Base-by-base conservation (phyloP, 176 grass and related monocot genomes). In the Ananas comosus region DNA sequence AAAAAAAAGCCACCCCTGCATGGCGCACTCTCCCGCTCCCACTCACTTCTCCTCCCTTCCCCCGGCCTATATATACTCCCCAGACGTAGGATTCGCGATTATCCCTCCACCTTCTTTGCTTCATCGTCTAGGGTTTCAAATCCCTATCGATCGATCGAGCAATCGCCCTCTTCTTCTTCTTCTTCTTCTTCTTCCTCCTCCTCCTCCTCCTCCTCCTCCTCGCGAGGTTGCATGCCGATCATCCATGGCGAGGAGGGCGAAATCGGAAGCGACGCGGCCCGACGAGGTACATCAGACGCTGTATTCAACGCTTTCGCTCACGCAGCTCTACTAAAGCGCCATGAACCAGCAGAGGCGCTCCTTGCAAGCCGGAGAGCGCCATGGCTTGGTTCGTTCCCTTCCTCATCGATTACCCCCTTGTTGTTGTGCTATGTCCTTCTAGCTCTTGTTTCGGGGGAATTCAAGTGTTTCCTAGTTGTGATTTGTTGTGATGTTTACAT, bases 281-380 rank as follows among this genome's bases (percentile, higher is more conserved):
- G 91, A 96, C 80, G 91, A 91, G 73, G 87, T 83, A 16, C 87
- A 96, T 69, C 87, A 85, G 69, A 91, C 84, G 63, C 84, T 91
- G 71, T 91, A 96, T 76, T 85, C 87, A 64, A 63, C 79, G 48
- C 91, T 96, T 72, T 84, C 84, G 49, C 84, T 96, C 11, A 88
- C 91, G 11, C 91, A 88, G 84, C 79, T 96, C 63, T 96, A 96
- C 76, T 79, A 84, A 33, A 84, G 91, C 56, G 82, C 91, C 79
- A 88, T 81, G 82, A 67, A 76, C 25, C 84, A 96, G 65, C 87
- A 91, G 67, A 87, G 85, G 76, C 66, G 85, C 74, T 88, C 87
- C 81, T 96, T 91, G 79, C 87, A 96, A 67, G 85, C 87, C 47
- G 91, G 87, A 74, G 91, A 96, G 77, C 88, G 77, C 72, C 80